Percentiles rank a stretch among this genome's conserved stretches.
These are phyloP conservation scores for Globisporangium splendens DNA, from an alignment of 352 stramenopile species.

Conservation along the genomic window DNA sequence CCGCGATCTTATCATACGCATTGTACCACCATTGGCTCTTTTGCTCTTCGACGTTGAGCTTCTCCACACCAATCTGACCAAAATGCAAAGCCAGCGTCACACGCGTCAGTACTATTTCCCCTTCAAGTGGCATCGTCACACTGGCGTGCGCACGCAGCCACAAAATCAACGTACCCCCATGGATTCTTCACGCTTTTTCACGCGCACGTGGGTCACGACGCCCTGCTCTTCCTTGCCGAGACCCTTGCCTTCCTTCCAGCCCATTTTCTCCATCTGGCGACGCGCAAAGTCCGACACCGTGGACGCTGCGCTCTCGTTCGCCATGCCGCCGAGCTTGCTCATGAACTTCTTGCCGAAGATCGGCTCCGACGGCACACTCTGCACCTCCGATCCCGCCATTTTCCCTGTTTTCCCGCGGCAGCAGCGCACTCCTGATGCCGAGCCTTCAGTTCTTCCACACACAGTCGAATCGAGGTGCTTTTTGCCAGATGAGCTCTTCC, in stretches of 20 bases:
- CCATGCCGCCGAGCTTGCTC: constrained; percentile 69
- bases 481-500: too few relatives aligned
- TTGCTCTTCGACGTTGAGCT: constrained; percentile 58
- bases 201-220: constrained; percentile 91
- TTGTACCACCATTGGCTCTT: constrained; percentile 89
- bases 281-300: constrained; percentile 77
- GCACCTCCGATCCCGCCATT: constrained; percentile 1
- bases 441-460: too few relatives aligned
- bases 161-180: constrained; percentile 44
- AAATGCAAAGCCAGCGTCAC: neutral
- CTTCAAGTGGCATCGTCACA: too few relatives aligned
- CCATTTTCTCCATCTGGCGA: constrained; percentile 94
- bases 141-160: too few relatives aligned
- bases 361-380: constrained; percentile 30
- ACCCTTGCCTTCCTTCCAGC: constrained; percentile 94
- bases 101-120: neutral
- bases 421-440: neutral
- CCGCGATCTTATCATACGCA: constrained; percentile 82
- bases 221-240: constrained; percentile 95
- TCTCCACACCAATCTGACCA: constrained; percentile 75
- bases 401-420: neutral
- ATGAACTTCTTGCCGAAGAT: constrained; percentile 86
- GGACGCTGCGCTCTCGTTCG: constrained; percentile 68
- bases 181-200: constrained; percentile 92
- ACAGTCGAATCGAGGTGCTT: too few relatives aligned